Evolutionary conservation across 139 green algal genomes (phyloP).

Genomic region (Micractinium sp.): DNA sequence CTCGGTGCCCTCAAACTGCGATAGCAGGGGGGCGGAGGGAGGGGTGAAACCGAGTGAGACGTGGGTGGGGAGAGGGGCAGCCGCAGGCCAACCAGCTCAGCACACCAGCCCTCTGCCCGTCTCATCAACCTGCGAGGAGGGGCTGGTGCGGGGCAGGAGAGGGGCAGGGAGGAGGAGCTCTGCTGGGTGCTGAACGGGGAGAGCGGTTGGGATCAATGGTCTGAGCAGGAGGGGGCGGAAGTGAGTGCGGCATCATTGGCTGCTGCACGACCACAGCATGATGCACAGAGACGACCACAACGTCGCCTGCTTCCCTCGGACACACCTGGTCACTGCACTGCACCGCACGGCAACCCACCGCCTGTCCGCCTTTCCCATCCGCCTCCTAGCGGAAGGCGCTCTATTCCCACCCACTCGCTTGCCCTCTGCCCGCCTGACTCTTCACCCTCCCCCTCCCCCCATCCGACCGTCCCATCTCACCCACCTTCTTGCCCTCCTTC

Average conservation of each 20-base stretch:
- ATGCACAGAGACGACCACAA: too few species aligned
- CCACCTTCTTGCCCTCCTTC: neutral
- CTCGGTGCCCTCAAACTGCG: constrained; percentile 5
- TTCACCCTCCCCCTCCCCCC: neutral
- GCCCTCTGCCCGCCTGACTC: too few species aligned
- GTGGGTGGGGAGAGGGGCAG: neutral
- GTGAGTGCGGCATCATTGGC: too few species aligned
- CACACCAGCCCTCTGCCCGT: neutral
- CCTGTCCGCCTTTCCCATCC: neutral
- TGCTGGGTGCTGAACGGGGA: too few species aligned
- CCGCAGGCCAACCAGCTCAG: neutral
- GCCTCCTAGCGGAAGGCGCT: neutral
- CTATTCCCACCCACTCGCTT: neutral
- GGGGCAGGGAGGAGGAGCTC: too few species aligned
- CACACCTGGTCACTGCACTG: neutral
- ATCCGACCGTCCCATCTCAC: neutral
- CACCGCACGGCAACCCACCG: neutral
- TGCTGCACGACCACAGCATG: too few species aligned
- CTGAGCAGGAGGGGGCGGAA: too few species aligned
- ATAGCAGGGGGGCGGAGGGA: neutral
- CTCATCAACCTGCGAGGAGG: neutral
- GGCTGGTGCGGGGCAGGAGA: neutral
- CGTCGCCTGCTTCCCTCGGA: too few species aligned
- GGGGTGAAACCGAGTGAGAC: neutral
- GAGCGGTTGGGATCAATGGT: too few species aligned